phyloP scores from a whole-genome alignment of 1,284 basidiomycete genomes.

The Rhodotorula sp. region DNA sequence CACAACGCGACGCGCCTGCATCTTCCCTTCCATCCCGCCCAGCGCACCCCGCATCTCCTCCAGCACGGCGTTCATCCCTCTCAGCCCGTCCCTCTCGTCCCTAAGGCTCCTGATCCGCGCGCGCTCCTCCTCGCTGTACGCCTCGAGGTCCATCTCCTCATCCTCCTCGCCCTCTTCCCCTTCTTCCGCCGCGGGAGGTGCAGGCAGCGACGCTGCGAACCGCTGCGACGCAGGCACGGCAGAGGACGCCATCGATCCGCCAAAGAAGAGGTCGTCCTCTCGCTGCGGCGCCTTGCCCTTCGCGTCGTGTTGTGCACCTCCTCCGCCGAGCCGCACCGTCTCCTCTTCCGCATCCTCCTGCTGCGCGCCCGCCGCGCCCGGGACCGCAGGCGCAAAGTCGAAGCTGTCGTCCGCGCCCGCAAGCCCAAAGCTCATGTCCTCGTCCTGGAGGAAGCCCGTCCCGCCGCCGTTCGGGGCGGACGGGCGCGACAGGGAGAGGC shows the following conservation, averaged over 20 bases:
- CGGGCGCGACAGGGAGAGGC: neutral
- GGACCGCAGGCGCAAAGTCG: neutral
- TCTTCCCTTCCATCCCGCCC: slow-evolving; percentile 28
- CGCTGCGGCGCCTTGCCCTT: neutral
- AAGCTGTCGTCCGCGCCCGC: neutral
- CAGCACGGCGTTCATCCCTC: slow-evolving; percentile 39
- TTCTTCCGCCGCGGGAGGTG: neutral
- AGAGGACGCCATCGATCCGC: slow-evolving; percentile 20
- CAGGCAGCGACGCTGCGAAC: neutral
- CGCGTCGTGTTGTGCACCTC: too few relatives aligned
- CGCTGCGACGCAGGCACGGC: neutral
- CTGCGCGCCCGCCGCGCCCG: neutral
- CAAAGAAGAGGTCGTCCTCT: slow-evolving; percentile 17
- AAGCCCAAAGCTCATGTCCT: slow-evolving; percentile 9
- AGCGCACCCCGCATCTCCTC: slow-evolving; percentile 26
- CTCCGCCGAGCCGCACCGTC: neutral
- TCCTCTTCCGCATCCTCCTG: neutral
- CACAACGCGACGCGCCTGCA: slow-evolving; percentile 18
- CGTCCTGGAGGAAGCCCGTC: slow-evolving; percentile 15
- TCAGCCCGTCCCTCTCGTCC: slow-evolving; percentile 38
- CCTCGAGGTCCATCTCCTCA: slow-evolving; percentile 3
- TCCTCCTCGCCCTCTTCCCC: neutral
- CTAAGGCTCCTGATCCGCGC: slow-evolving; percentile 25
- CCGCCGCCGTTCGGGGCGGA: too few relatives aligned
- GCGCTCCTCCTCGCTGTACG: slow-evolving; percentile 14